Percentiles rank a stretch among this genome's conserved stretches.
phyloP scores from a whole-genome alignment of 108 stramenopile species.

The Stephanodiscus triporus region DNA sequence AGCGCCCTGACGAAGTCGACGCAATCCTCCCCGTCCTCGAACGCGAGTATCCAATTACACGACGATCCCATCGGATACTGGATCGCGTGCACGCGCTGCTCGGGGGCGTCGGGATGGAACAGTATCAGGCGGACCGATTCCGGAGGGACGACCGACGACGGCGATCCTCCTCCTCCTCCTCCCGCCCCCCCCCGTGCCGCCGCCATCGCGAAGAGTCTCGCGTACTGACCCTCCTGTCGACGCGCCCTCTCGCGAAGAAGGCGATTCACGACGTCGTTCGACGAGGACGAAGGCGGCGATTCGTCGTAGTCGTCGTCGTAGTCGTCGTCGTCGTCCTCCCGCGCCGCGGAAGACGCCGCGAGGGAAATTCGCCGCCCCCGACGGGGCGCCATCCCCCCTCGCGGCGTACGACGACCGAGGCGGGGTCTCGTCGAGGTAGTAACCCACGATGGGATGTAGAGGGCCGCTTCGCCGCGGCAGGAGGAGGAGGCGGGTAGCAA shows the following conservation, averaged over 20 bases:
- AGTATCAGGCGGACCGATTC: background rate
- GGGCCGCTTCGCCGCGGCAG: no score
- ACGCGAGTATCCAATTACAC: background rate
- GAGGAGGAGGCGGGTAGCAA: no score
- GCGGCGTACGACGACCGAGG: no score
- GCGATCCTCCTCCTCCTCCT: background rate
- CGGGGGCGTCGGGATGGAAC: background rate
- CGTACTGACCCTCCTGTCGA: background rate
- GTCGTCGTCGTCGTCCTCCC: no score
- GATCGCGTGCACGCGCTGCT: background rate
- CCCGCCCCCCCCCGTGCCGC: background rate
- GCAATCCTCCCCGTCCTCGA: background rate
- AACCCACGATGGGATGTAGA: no score
- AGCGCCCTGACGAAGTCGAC: background rate
- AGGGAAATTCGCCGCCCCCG: no score
- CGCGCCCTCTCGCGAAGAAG: background rate
- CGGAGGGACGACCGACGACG: background rate
- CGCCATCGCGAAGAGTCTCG: background rate
- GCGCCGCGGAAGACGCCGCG: no score
- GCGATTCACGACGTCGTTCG: background rate
- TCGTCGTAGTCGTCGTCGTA: no score
- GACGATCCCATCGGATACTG: background rate
- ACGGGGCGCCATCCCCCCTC: no score
- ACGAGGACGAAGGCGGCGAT: no score
- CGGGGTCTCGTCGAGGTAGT: no score